phyloP scores from a whole-genome alignment of 2,329 filamentous ascomycete species.

The Sporothrix protearum region DNA sequence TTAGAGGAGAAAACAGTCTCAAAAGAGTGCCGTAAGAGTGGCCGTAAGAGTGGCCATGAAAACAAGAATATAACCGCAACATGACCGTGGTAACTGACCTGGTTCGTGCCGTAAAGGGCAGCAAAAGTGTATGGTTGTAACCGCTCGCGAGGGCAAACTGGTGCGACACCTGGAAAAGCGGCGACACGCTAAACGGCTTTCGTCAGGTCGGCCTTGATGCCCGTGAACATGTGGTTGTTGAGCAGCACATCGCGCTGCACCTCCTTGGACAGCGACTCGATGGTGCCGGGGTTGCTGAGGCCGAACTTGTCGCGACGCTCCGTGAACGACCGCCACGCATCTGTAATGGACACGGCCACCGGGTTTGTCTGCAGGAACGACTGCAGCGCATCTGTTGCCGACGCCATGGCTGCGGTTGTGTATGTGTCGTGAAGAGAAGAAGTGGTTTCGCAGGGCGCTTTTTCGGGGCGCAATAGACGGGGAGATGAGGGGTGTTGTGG shows the following conservation, averaged over 20 bases:
- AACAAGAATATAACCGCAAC: too few relatives aligned
- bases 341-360: slow-evolving; percentile 63
- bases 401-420: slow-evolving; percentile 44
- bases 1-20: not conserved
- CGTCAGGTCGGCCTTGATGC: slow-evolving; percentile 91
- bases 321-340: slow-evolving; percentile 77
- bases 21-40: not conserved
- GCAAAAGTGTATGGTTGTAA: slow-evolving; percentile 94
- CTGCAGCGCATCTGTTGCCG: slow-evolving; percentile 47
- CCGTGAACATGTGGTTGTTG: slow-evolving; percentile 95
- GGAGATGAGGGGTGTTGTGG: not conserved
- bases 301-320: slow-evolving; percentile 84
- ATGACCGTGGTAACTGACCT: slow-evolving; percentile 52
- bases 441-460: not conserved
- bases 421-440: not conserved
- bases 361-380: slow-evolving; percentile 72
- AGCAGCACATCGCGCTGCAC: slow-evolving; percentile 95
- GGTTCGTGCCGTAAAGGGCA: slow-evolving; percentile 87
- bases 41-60: too few relatives aligned
- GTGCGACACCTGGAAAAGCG: slow-evolving; percentile 96
- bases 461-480: not conserved
- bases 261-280: slow-evolving; percentile 81
- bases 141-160: slow-evolving; percentile 89
- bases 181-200: slow-evolving; percentile 94
- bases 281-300: slow-evolving; percentile 84